Percentiles rank a stretch among this genome's conserved stretches.
phyloP scores from a whole-genome alignment of 768 basidiomycete species.

The Termitomyces sp. region DNA sequence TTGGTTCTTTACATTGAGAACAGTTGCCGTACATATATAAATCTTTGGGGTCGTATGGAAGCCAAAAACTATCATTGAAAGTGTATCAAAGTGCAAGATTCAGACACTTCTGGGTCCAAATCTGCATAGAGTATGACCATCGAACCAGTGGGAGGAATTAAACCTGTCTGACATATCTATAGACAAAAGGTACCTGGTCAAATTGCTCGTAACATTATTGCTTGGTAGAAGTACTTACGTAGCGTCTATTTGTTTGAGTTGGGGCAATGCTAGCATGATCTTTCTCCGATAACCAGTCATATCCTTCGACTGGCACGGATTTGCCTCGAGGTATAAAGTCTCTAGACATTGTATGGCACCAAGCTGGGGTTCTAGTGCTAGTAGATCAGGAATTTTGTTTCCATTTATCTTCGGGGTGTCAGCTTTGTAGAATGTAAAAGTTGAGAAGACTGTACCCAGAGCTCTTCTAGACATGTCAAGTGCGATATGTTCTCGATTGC shows the following conservation, averaged over 20 bases:
- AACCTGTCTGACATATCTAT: conserved; percentile 16
- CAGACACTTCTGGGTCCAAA: neutral
- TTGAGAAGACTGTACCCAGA: conserved; percentile 75
- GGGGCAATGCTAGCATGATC: conserved; percentile 83
- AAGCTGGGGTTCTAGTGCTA: conserved; percentile 65
- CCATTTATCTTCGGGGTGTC: conserved; percentile 64
- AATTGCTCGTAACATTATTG: neutral
- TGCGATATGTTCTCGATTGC: conserved; percentile 82
- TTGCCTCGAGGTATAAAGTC: conserved; percentile 94
- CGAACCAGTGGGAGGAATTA: neutral
- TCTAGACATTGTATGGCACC: conserved; percentile 56
- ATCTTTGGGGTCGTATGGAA: neutral
- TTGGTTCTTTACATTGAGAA: neutral
- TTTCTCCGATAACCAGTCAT: conserved; percentile 82
- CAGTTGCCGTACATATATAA: neutral
- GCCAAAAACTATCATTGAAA: neutral
- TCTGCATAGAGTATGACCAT: neutral
- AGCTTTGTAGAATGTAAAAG: neutral
- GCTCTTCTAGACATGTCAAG: conserved; percentile 75
- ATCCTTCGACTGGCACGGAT: conserved; percentile 84
- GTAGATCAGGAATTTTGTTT: conserved; percentile 77
- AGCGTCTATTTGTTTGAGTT: conserved; percentile 92
- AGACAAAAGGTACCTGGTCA: neutral
- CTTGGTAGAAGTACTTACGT: conserved; percentile 54
- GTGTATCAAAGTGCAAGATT: neutral